Base-by-base conservation (phyloP, 345 rosid species). In the Syzygium oleosum region DNA sequence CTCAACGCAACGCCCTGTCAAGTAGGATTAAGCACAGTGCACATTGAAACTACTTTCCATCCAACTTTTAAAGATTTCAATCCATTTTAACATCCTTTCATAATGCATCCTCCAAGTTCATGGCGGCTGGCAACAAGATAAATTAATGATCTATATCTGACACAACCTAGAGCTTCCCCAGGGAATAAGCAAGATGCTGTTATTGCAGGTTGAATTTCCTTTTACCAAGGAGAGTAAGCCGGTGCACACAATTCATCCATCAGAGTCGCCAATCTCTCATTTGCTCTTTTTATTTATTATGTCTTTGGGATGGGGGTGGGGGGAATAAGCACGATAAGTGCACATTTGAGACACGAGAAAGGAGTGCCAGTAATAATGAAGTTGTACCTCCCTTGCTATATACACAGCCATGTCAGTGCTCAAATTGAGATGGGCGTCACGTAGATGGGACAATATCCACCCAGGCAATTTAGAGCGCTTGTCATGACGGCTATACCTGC, bases 371-470 rank as follows among this genome's bases (percentile, higher is more conserved):
- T 4, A 38, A 21, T 41, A 73, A 12, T 58, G 85, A 27, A 55
- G 34, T 52, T 86, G 65, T 85, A 96, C 99, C 99, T 98, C 99
- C 43, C 98, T 91, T 83, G 99, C 98, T 88, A 95, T 95, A 88
- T 96, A 95, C 80, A 96, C 89, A 86, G 98, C 99, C 99, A 98
- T 98, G 91, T 98, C 98, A 31, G 99, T 96, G 96, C 99, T 98
- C 91, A 98, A 92, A 90, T 98, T 98, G 90, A 96, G 93, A 89
- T 96, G 92, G 22, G 98, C 98, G 87, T 98, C 98, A 51, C 93
- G 95, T 80, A 96, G 91, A 92, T 94, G 99, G 21, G 99, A 98
- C 85, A 96, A 91, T 87, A 98, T 98, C 99, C 99, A 98, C 54
- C 98, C 93, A n/a, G 99, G 99, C 89, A 98, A 90, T 88, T 98